A percentile compares a stretch with the other conserved stretches of the same genome.
phyloP scores from a whole-genome alignment of 1,284 basidiomycete species.

The Leccinum subrobustum region DNA sequence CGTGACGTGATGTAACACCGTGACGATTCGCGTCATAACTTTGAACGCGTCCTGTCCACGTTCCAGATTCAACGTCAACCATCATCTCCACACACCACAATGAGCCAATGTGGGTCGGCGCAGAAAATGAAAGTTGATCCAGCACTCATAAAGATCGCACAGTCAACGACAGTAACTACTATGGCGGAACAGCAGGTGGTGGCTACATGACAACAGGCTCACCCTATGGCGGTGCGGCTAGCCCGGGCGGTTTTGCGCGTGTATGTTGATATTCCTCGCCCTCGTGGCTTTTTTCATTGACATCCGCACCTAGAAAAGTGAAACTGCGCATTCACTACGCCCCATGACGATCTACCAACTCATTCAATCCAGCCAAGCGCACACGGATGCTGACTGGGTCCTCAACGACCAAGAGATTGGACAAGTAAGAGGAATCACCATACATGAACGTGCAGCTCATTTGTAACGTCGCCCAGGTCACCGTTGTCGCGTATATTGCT shows the following conservation, averaged over 20 bases:
- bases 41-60: slow-evolving; percentile 13
- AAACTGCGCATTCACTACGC: slow-evolving; percentile 67
- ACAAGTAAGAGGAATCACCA: slow-evolving; percentile 52
- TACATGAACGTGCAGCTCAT: background rate
- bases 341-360: slow-evolving; percentile 88
- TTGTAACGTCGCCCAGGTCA: slow-evolving; percentile 43
- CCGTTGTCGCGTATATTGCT: slow-evolving; percentile 81
- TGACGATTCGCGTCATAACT: slow-evolving; percentile 31
- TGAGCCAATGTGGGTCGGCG: slow-evolving; percentile 43
- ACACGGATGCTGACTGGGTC: slow-evolving; percentile 86
- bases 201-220: slow-evolving; percentile 44
- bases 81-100: slow-evolving; percentile 14
- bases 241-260: slow-evolving; percentile 43
- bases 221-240: slow-evolving; percentile 42
- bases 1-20: slow-evolving; percentile 19
- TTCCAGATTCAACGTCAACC: too few relatives aligned
- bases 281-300: slow-evolving; percentile 1
- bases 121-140: background rate
- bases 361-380: slow-evolving; percentile 73
- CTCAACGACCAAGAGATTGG: slow-evolving; percentile 82
- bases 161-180: slow-evolving; percentile 39
- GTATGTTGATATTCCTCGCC: slow-evolving; percentile 27
- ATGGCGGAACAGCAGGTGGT: slow-evolving; percentile 36
- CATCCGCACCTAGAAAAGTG: slow-evolving; percentile 38
- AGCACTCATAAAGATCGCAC: slow-evolving; percentile 5